Evolutionary conservation across 176 grass and related monocot genomes (phyloP).

Genomic region (Eragrostis curvula): DNA sequence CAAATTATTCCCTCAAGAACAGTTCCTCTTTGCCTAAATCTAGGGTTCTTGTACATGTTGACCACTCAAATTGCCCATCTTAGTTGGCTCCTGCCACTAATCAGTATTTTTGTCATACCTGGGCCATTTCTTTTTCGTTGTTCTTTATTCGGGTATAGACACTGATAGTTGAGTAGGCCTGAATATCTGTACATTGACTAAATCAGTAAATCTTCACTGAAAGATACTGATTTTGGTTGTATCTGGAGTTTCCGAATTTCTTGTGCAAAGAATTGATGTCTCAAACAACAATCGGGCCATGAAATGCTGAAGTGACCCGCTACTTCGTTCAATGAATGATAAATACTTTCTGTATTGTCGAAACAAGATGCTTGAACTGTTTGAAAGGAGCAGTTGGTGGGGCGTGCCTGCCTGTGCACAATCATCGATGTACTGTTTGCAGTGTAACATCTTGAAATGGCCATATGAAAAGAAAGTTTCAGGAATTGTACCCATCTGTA

Average conservation of each 20-base stretch:
- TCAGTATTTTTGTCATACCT: slow-evolving; percentile 40
- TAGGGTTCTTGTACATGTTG: slow-evolving; percentile 67
- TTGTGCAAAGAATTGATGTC: slow-evolving; percentile 10
- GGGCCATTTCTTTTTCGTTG: slow-evolving; percentile 10
- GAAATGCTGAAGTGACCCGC: slow-evolving; percentile 1
- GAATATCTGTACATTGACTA: slow-evolving; percentile 24
- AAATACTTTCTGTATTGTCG: neutral
- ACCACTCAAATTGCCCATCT: slow-evolving; percentile 34
- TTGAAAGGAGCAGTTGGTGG: neutral
- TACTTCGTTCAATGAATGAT: neutral
- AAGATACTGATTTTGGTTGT: slow-evolving; percentile 13
- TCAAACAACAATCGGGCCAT: slow-evolving; percentile 23
- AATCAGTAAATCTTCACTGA: slow-evolving; percentile 5
- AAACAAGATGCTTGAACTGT: neutral
- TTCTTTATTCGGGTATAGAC: slow-evolving; percentile 32
- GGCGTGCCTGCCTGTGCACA: neutral
- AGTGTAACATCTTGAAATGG: slow-evolving; percentile 23
- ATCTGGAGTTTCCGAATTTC: slow-evolving; percentile 22
- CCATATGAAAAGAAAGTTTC: slow-evolving; percentile 39
- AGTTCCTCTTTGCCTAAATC: slow-evolving; percentile 52
- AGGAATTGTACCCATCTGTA: too few relatives aligned
- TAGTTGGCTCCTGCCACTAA: neutral
- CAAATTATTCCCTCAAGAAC: slow-evolving; percentile 39
- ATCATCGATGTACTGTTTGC: slow-evolving; percentile 17
- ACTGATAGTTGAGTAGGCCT: slow-evolving; percentile 44